phyloP scores from a whole-genome alignment of 1,139 yeast species.

The Candida sanyaensis region DNA sequence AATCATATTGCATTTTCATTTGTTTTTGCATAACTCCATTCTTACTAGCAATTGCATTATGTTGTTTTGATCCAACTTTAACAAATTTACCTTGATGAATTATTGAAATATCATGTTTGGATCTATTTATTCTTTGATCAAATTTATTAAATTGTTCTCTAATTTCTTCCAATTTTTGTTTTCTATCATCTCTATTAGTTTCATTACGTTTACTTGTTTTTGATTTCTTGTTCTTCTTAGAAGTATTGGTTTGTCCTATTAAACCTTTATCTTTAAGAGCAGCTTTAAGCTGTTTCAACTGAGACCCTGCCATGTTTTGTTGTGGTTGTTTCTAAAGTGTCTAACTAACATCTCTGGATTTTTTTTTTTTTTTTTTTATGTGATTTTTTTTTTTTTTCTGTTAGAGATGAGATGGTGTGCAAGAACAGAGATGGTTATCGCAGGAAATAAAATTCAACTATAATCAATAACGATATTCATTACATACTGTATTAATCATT shows the following conservation, averaged over 20 bases:
- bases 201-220: constrained; percentile 48
- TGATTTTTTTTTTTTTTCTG: not conserved
- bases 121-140: constrained; percentile 71
- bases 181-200: constrained; percentile 66
- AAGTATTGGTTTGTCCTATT: constrained; percentile 72
- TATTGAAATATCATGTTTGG: constrained; percentile 65
- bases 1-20: constrained; percentile 68
- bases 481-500: too few relatives aligned
- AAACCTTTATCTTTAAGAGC: constrained; percentile 77
- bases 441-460: too few relatives aligned
- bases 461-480: too few relatives aligned
- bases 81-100: constrained; percentile 55
- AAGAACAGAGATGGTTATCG: not conserved
- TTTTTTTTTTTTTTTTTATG: not conserved
- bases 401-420: not conserved
- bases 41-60: constrained; percentile 43
- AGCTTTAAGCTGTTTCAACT: constrained; percentile 77
- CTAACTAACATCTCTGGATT: not conserved
- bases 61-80: constrained; percentile 56
- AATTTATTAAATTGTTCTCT: constrained; percentile 88
- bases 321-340: not conserved
- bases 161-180: constrained; percentile 57
- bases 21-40: constrained; percentile 79
- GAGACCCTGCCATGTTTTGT: constrained; percentile 79
- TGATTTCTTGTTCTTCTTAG: constrained; percentile 50